A percentile compares a stretch with the other conserved stretches of the same genome.
Conservation (phyloP, 306 rosid species). For the Malus sylvestris region DNA sequence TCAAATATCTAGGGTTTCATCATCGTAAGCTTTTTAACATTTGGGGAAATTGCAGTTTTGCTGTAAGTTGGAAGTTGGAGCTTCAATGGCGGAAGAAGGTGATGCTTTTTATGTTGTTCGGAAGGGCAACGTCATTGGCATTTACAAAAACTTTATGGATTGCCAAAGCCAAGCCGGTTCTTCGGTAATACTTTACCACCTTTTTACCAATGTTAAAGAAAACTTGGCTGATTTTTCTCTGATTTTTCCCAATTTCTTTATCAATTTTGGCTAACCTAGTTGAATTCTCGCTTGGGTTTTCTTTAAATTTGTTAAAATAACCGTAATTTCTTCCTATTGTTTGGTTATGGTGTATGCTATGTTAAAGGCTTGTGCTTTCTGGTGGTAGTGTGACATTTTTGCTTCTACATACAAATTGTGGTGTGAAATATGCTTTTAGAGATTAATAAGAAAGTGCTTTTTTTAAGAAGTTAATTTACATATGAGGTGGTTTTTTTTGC, state of each 20-base stretch:
- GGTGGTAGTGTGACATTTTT: background rate
- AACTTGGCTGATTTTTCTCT: background rate
- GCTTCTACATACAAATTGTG: background rate
- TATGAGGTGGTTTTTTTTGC: slow-evolving; percentile 6
- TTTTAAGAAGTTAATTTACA: background rate
- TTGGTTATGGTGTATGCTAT: background rate
- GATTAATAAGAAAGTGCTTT: background rate
- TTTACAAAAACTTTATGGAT: slow-evolving; percentile 58
- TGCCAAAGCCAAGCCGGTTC: slow-evolving; percentile 43
- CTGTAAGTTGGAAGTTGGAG: background rate
- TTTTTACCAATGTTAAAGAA: background rate
- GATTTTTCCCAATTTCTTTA: background rate
- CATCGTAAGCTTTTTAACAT: background rate
- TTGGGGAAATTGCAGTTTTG: slow-evolving; percentile 12
- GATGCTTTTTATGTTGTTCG: slow-evolving; percentile 67
- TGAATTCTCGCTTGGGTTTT: background rate
- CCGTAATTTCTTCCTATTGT: background rate
- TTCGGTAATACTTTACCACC: slow-evolving; percentile 31
- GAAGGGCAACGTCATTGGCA: slow-evolving; percentile 68
- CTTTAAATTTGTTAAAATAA: background rate
- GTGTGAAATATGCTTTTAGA: background rate
- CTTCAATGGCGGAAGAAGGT: slow-evolving; percentile 61
- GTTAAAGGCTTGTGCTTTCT: background rate
- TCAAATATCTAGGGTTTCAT: background rate
- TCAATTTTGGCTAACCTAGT: background rate